Evolutionary conservation across 805 yeast genomes (phyloP).

Genomic region (Lipomyces anomalus): DNA sequence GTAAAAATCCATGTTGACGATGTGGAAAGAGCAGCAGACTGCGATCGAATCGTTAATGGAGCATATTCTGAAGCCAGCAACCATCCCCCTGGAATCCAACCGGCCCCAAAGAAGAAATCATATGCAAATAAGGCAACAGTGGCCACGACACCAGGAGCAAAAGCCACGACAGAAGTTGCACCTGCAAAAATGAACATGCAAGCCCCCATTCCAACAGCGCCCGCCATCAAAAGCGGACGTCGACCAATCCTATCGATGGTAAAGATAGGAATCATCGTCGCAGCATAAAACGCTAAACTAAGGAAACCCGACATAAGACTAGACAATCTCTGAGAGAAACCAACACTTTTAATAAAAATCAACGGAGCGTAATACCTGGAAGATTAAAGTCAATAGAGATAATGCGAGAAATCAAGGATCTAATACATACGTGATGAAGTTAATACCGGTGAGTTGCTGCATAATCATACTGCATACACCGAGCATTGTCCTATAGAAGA

Average conservation of each 20-base stretch:
- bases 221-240: conserved; percentile 53
- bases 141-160: conserved; percentile 28
- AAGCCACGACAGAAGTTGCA: conserved; percentile 38
- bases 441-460: conserved; percentile 38
- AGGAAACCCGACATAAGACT: too few species aligned
- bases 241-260: conserved; percentile 60
- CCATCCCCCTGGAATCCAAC: conserved; percentile 38
- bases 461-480: conserved; percentile 12
- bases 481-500: too few species aligned
- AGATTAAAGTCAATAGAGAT: too few species aligned
- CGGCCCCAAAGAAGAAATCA: conserved; percentile 23
- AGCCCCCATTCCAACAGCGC: conserved; percentile 57
- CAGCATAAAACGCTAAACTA: too few species aligned
- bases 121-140: conserved; percentile 20
- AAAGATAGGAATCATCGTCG: too few species aligned
- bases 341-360: too few species aligned
- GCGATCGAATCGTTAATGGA: conserved; percentile 62
- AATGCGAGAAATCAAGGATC: too few species aligned
- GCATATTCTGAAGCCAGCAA: conserved; percentile 59
- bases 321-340: too few species aligned
- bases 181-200: conserved; percentile 37
- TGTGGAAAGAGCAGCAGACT: conserved; percentile 55
- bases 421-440: too few species aligned
- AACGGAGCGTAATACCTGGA: too few species aligned
- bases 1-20: conserved; percentile 65